Conservation (phyloP, 306 rosid species). For the Pachyrhizus erosus region DNA sequence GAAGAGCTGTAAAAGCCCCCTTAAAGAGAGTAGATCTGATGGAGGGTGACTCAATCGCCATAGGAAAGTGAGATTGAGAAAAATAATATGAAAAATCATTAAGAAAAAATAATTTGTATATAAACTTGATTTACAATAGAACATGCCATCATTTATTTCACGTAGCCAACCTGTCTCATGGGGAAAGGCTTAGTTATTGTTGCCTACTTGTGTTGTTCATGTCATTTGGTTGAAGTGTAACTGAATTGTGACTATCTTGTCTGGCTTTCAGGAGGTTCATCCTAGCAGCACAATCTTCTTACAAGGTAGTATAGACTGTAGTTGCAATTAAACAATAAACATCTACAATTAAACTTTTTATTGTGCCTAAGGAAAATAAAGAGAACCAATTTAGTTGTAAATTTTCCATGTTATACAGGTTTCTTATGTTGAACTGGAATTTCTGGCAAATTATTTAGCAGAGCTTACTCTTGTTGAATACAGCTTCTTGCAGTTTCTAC, state of each 20-base stretch:
- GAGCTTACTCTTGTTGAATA: constrained; percentile 82
- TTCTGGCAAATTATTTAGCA: constrained; percentile 77
- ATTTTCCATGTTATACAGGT: constrained; percentile 50
- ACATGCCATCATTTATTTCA: neutral
- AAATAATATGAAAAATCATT: neutral
- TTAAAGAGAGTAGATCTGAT: neutral
- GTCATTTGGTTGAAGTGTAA: neutral
- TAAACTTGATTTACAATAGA: neutral
- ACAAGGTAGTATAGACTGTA: constrained; percentile 55
- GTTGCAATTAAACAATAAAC: neutral
- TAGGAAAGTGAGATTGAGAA: neutral
- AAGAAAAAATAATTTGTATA: neutral
- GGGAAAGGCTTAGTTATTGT: neutral
- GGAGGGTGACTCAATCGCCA: neutral
- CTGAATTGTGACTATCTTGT: constrained; percentile 3
- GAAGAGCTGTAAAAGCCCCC: neutral
- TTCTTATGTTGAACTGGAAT: constrained; percentile 63
- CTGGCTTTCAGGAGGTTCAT: constrained; percentile 72
- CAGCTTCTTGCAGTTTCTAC: constrained; percentile 74
- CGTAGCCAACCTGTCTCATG: too few relatives aligned
- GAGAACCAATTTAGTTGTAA: neutral
- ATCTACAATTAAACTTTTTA: neutral
- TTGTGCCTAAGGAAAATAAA: neutral
- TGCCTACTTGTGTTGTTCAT: neutral
- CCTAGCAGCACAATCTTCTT: constrained; percentile 76